Percentiles rank a stretch among this genome's conserved stretches.
Conservation (phyloP, 345 rosid species). For the Dipteronia dyeriana region DNA sequence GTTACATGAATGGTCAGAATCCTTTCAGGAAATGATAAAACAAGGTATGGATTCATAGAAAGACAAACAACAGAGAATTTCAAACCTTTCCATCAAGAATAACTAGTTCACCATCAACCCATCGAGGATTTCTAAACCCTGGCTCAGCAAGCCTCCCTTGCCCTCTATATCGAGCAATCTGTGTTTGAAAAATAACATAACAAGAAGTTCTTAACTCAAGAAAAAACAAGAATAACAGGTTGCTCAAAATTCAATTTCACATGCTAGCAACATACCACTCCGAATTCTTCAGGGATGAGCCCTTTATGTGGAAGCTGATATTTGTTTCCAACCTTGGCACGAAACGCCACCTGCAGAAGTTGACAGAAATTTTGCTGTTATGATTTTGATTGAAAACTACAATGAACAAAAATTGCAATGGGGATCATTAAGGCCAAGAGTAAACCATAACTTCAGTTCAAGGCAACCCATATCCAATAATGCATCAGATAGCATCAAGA, state of each 20-base stretch:
- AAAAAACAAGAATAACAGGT: background rate
- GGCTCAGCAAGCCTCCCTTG: constrained; percentile 96
- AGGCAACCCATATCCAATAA: background rate
- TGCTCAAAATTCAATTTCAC: constrained; percentile 10
- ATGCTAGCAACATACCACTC: constrained; percentile 60
- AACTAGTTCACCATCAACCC: constrained; percentile 99
- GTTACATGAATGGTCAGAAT: constrained; percentile 20
- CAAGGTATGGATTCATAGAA: background rate
- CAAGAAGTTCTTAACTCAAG: constrained; percentile 1
- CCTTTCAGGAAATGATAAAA: constrained; percentile 2
- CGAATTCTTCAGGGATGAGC: constrained; percentile 94
- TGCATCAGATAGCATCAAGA: background rate
- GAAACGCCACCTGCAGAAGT: constrained; percentile 76
- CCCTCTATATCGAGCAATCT: constrained; percentile 95
- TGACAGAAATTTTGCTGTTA: background rate
- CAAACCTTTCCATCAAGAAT: constrained; percentile 92
- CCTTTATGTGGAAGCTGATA: constrained; percentile 95
- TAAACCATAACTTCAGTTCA: background rate
- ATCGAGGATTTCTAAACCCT: constrained; percentile 81
- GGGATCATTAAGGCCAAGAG: background rate
- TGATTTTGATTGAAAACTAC: constrained; percentile 1
- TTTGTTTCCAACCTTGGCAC: constrained; percentile 89
- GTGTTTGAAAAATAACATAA: constrained; percentile 17
- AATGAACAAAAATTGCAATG: background rate
- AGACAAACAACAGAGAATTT: background rate